Evolutionary conservation across 495 filamentous ascomycete genomes (phyloP), one percentile per base, ranked within the genome.

Genomic region (Pyronema omphalodes): DNA sequence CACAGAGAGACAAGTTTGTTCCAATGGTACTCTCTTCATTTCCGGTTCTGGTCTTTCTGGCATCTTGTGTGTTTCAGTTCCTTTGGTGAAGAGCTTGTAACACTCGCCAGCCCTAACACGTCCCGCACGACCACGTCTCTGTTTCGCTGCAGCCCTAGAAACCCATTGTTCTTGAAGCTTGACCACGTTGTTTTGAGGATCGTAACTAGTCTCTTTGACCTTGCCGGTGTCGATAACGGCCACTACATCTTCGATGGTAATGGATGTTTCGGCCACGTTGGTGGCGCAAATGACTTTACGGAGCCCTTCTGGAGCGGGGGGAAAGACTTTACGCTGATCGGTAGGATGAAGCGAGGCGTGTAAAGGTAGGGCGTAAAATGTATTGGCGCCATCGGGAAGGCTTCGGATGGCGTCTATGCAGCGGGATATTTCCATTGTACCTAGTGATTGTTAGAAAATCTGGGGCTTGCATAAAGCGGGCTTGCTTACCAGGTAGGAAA

Each of bases 211-310:
- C 68, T 98, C 91, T 66, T 96, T 96, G 17, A 98, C 89, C 34
- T 84, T 79, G 14, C 91, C 91, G 6, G 83, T 88, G 63, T 98
- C 91, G 51, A 98, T 93, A 48, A 98, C 93, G 18, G 88, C 91
- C 9, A 96, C 88, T 36, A 96, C 83, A 61, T 98, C 91, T 54
- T 91, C 85, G 50, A 98, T 98, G 0, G 91, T 98, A 62, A 98
- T 96, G 8, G 91, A 96, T 0, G 91, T 98, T 65, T 98, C 91
- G 2, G 91, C 91, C 12, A 98, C 89, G 59, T 98, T 98, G 12
- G 91, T 98, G 0, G 91, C 83, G 9, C 85, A 84, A 18, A 98
- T 82, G 39, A 98, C 79, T 69, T 98, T 98, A 18, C 91, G 73
- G 67, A 83, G 86, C 1, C 86, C 88, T 17, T 66, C 66, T 0